Conservation (phyloP, 2,329 filamentous ascomycete species). For the Cladophialophora chaetospira region DNA sequence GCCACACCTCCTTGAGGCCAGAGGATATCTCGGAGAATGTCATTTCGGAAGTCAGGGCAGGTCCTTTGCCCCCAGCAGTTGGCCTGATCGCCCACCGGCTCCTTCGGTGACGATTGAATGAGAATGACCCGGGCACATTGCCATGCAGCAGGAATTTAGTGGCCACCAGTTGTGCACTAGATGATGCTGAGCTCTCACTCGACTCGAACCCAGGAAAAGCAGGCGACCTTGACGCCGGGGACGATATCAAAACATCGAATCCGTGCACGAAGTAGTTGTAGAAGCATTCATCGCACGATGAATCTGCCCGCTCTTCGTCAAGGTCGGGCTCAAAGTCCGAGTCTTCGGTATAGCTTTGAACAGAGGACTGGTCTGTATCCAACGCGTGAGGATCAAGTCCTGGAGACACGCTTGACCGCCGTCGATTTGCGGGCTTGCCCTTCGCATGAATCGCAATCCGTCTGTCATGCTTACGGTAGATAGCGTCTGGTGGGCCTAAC, state of each 20-base stretch:
- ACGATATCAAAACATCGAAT: constrained; percentile 89
- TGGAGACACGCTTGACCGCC: constrained; percentile 37
- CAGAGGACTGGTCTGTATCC: constrained; percentile 75
- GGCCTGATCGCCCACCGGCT: constrained; percentile 78
- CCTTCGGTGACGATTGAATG: constrained; percentile 91
- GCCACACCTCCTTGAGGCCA: constrained; percentile 70
- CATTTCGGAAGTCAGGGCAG: constrained; percentile 70
- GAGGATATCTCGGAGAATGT: constrained; percentile 72
- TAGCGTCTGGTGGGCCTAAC: constrained; percentile 88
- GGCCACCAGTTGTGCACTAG: constrained; percentile 68
- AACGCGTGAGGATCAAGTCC: constrained; percentile 49
- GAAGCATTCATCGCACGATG: constrained; percentile 65
- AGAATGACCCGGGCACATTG: constrained; percentile 93
- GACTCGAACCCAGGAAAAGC: constrained; percentile 53
- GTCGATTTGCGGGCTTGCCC: constrained; percentile 53
- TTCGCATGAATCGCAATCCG: constrained; percentile 76
- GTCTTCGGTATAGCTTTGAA: constrained; percentile 69
- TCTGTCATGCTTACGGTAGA: constrained; percentile 88
- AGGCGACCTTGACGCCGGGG: constrained; percentile 66
- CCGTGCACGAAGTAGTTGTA: constrained; percentile 98
- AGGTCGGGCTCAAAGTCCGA: constrained; percentile 61
- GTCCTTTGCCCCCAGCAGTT: constrained; percentile 44
- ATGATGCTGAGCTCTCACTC: constrained; percentile 37
- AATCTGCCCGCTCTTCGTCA: constrained; percentile 62
- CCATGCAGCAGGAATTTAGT: constrained; percentile 93